Base-by-base conservation (phyloP, 2,329 filamentous ascomycete species). In the Fragosphaeria purpurea region DNA sequence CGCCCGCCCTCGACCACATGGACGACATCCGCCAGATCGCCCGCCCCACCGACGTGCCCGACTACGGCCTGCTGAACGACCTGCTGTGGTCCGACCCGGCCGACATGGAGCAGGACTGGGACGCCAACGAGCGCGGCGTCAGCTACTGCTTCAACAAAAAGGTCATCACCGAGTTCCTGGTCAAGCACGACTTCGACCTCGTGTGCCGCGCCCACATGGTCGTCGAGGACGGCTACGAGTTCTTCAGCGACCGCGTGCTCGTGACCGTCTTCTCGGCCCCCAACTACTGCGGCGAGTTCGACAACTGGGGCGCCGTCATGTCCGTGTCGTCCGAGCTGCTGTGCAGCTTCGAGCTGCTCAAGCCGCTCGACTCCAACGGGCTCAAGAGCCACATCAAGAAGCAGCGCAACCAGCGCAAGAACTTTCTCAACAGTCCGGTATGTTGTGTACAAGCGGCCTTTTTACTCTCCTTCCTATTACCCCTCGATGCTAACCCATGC, bases 311-410 rank as follows among this genome's bases (percentile, higher is more conserved):
- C 22, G 93, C 93, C 11, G 90, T 97, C 58, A 98, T 98, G 93
- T 95, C 91, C 3, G 93, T 98, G 30, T 96, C 89, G 1, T 81
- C 80, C 11, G 93, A 97, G 67, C 71, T 98, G 48, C 79, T 98
- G 1, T 98, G 93, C 71, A 96, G 90, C 65, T 98, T 98, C 63
- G 93, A 98, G 69, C 76, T 98, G 12, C 76, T 98, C 54, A 98
- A 98, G 68, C 93, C 93, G 7, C 77, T 98, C 44, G 93, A 98
- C 68, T 96, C 90, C 10, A 94, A 87, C 60, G 91, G 91, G 37
- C 75, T 98, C 55, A 98, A 98, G 77, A 96, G 85, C 60, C 93
- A 98, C 64, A 98, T 98, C 69, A 98, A 98, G 75, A 97, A 96
- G 73, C 90, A 90, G 55, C 80, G 90, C 54, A 95, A 90, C 70